These are phyloP conservation scores for Penicillium sp. DNA, from an alignment of 2,329 filamentous ascomycete genomes.

Conservation along the genomic window DNA sequence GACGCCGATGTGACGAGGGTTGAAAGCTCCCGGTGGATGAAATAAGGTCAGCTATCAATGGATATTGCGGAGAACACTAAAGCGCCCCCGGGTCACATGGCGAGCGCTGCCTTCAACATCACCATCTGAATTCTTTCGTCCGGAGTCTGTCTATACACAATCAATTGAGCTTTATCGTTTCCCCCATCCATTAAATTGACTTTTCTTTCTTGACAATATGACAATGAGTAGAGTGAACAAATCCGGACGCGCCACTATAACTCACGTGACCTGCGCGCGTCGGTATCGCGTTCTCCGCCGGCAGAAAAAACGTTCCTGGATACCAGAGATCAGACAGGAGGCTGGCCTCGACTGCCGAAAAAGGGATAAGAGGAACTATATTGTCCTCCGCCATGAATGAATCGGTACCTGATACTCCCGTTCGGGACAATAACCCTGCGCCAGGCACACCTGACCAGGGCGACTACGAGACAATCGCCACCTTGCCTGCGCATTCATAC, in stretches of 20 bases:
- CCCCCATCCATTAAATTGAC: too few relatives aligned
- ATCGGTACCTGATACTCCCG: constrained; percentile 42
- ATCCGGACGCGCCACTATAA: constrained; percentile 1
- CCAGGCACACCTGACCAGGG: constrained; percentile 35
- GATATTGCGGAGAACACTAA: constrained; percentile 13
- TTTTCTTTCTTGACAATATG: background rate
- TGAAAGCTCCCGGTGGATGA: background rate
- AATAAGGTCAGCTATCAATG: constrained; percentile 5
- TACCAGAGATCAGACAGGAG: constrained; percentile 13
- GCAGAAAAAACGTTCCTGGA: constrained; percentile 25
- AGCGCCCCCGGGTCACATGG: constrained; percentile 15
- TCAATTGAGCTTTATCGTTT: background rate
- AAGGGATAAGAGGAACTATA: background rate
- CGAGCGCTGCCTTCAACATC: background rate
- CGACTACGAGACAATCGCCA: constrained; percentile 50
- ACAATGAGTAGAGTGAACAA: background rate
- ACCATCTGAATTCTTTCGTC: background rate
- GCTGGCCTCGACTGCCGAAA: constrained; percentile 10
- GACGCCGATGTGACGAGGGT: background rate
- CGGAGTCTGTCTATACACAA: background rate
- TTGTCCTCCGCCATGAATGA: constrained; percentile 35
- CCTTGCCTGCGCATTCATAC: constrained; percentile 42
- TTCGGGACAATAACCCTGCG: constrained; percentile 34
- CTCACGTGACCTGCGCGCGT: constrained; percentile 22
- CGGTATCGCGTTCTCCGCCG: constrained; percentile 21